phyloP scores from a whole-genome alignment of 2,329 filamentous ascomycete species.

The Lachnellula willkommii region DNA sequence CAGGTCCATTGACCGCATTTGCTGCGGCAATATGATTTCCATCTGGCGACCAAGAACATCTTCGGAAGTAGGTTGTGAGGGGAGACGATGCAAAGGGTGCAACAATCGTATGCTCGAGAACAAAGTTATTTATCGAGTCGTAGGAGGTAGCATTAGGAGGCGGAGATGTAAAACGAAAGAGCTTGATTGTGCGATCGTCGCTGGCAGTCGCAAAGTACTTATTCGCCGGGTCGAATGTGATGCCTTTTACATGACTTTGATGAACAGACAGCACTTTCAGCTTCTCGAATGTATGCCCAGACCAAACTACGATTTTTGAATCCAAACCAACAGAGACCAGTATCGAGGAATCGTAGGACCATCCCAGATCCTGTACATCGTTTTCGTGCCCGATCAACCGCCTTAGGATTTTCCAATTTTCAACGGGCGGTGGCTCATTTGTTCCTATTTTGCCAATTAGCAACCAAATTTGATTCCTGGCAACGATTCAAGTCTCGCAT shows the following conservation, averaged over 20 bases:
- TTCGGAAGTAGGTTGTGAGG: constrained; percentile 90
- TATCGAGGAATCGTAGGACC: constrained; percentile 94
- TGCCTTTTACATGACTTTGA: constrained; percentile 96
- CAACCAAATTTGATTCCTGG: constrained; percentile 15
- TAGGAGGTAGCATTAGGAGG: constrained; percentile 87
- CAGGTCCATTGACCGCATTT: constrained; percentile 94
- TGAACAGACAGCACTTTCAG: constrained; percentile 89
- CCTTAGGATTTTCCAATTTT: constrained; percentile 96
- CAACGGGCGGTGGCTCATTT: constrained; percentile 85
- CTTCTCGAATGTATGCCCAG: constrained; percentile 95
- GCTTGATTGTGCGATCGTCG: constrained; percentile 93
- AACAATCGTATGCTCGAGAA: constrained; percentile 85
- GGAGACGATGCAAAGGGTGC: constrained; percentile 86
- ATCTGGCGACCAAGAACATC: constrained; percentile 97
- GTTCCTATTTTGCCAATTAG: constrained; percentile 44
- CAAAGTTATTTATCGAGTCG: constrained; percentile 95
- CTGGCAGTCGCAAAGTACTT: constrained; percentile 99
- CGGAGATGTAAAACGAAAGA: constrained; percentile 90
- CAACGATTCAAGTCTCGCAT: constrained; percentile 32
- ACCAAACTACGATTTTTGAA: constrained; percentile 98
- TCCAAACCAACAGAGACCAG: constrained; percentile 93
- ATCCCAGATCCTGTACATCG: constrained; percentile 95
- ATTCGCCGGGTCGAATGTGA: constrained; percentile 97
- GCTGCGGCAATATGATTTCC: constrained; percentile 95
- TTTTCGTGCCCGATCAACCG: constrained; percentile 96